Percentiles rank a stretch among this genome's conserved stretches.
Conservation (phyloP, 2,329 filamentous ascomycete species). For the Tolypocladium album region DNA sequence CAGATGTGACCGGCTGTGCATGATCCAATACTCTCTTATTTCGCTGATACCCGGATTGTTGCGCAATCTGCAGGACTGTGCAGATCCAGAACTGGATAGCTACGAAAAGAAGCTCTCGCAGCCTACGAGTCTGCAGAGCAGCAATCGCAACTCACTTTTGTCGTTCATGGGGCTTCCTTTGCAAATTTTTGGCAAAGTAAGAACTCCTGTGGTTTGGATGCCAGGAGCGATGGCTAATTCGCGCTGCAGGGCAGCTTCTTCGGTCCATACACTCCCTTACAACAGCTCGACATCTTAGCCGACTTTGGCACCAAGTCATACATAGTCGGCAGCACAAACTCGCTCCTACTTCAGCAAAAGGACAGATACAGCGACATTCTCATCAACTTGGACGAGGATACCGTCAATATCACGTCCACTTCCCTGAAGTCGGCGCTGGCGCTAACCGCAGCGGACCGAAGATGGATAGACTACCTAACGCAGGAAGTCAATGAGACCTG, state of each 20-base stretch:
- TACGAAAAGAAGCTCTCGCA: slow-evolving; percentile 66
- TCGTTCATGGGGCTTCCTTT: slow-evolving; percentile 91
- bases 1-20: slow-evolving; percentile 90
- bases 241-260: slow-evolving; percentile 69
- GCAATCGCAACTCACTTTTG: slow-evolving; percentile 80
- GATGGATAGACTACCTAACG: slow-evolving; percentile 94
- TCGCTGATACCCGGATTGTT: slow-evolving; percentile 91
- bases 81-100: slow-evolving; percentile 81
- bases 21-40: slow-evolving; percentile 96
- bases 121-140: slow-evolving; percentile 80
- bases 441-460: slow-evolving; percentile 75
- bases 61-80: slow-evolving; percentile 85
- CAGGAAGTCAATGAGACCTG: slow-evolving; percentile 92
- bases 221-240: slow-evolving; percentile 5
- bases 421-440: slow-evolving; percentile 65
- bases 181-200: slow-evolving; percentile 85
- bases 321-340: slow-evolving; percentile 94
- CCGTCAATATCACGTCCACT: slow-evolving; percentile 71
- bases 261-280: slow-evolving; percentile 90
- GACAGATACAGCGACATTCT: slow-evolving; percentile 94
- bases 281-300: slow-evolving; percentile 88
- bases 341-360: slow-evolving; percentile 82
- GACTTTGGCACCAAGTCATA: slow-evolving; percentile 95
- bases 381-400: slow-evolving; percentile 88
- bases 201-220: neutral